Conservation (phyloP, 1,139 yeast species). For the Taphrina populina region DNA sequence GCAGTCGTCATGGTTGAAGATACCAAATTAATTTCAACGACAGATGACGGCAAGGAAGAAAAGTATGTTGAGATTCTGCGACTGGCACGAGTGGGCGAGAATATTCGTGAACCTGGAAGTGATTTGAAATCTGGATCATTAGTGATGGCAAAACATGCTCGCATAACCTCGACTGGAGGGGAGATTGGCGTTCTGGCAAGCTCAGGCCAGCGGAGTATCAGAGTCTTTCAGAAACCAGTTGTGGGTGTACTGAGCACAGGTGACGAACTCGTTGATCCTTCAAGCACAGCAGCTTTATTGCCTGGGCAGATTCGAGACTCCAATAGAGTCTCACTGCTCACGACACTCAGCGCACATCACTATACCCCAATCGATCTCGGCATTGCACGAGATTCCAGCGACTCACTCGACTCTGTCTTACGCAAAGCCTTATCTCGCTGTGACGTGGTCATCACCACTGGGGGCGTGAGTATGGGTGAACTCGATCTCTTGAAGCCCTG, state of each 20-base stretch:
- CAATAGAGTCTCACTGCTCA: conserved; percentile 51
- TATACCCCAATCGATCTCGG: conserved; percentile 49
- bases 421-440: conserved; percentile 42
- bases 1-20: conserved; percentile 58
- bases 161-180: conserved; percentile 50
- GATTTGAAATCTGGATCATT: conserved; percentile 48
- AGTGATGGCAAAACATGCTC: conserved; percentile 46
- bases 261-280: conserved; percentile 50
- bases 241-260: conserved; percentile 55
- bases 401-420: conserved; percentile 42
- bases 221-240: conserved; percentile 48
- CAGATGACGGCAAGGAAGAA: conserved; percentile 49
- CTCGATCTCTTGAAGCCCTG: conserved; percentile 53
- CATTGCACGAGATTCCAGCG: conserved; percentile 48
- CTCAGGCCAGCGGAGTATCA: conserved; percentile 45
- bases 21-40: conserved; percentile 46
- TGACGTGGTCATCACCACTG: conserved; percentile 53
- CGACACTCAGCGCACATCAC: conserved; percentile 45
- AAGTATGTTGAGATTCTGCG: conserved; percentile 44
- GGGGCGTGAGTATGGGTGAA: conserved; percentile 61
- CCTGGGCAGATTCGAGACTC: conserved; percentile 54
- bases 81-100: conserved; percentile 45
- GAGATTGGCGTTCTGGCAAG: conserved; percentile 53
- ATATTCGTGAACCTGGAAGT: conserved; percentile 52
- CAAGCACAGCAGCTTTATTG: conserved; percentile 37